Evolutionary conservation across 1,284 basidiomycete species (phyloP).

Genomic region (Boletellus sp.): DNA sequence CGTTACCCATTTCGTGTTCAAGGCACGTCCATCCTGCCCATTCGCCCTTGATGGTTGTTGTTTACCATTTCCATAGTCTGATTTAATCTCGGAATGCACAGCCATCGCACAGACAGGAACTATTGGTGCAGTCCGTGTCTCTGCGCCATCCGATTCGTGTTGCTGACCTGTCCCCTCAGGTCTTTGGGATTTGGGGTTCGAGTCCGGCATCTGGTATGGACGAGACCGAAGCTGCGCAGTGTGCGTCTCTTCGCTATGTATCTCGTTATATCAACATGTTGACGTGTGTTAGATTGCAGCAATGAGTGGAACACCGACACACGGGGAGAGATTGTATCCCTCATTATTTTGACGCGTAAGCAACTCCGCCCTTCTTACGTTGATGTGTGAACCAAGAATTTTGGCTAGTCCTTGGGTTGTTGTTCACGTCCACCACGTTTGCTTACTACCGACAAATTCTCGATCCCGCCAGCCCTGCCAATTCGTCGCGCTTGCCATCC

Average conservation of each 20-base stretch:
- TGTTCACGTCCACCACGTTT: conserved; percentile 62
- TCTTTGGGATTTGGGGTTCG: conserved; percentile 31
- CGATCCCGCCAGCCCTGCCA: conserved; percentile 52
- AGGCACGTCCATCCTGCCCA: conserved; percentile 39
- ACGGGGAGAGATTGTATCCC: conserved; percentile 25
- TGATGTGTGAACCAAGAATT: too few species aligned
- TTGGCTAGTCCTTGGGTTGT: conserved; percentile 43
- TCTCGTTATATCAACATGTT: conserved; percentile 1
- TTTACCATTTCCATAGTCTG: conserved; percentile 30
- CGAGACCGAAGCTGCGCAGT: conserved; percentile 11
- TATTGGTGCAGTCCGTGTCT: conserved; percentile 17
- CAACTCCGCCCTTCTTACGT: too few species aligned
- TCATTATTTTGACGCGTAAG: conserved; percentile 27
- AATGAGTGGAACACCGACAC: conserved; percentile 27
- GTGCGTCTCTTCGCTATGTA: conserved; percentile 15
- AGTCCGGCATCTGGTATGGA: conserved; percentile 9
- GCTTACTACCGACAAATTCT: conserved; percentile 68
- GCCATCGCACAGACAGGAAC: conserved; percentile 17
- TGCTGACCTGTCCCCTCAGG: conserved; percentile 16
- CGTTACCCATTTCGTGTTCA: conserved; percentile 63
- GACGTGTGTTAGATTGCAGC: conserved; percentile 37
- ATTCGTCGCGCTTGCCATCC: conserved; percentile 33
- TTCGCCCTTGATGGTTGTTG: background rate
- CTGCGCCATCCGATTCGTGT: background rate
- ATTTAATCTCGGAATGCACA: conserved; percentile 27